phyloP scores from a whole-genome alignment of 2,329 filamentous ascomycete genomes.

The Microdochium trichocladiopsis region DNA sequence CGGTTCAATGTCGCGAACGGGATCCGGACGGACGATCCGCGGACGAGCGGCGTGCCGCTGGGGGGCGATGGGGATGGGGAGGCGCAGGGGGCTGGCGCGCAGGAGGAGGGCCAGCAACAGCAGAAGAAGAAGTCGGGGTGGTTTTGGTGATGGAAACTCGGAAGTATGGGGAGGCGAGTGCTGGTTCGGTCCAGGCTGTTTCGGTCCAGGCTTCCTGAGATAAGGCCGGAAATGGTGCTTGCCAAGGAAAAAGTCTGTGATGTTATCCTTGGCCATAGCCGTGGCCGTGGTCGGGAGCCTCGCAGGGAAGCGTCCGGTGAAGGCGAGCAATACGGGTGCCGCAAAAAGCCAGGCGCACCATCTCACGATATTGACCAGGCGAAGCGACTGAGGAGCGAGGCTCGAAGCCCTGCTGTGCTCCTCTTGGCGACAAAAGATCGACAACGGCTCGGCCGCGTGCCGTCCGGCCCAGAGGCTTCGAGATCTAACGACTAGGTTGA shows the following conservation, averaged over 20 bases:
- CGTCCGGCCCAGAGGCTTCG: too few relatives aligned
- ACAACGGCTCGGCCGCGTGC: too few relatives aligned
- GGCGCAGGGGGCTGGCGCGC: constrained; percentile 1
- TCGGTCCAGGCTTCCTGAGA: background rate
- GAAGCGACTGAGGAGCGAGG: too few relatives aligned
- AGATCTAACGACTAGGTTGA: too few relatives aligned
- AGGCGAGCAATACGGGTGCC: too few relatives aligned
- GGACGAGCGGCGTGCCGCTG: constrained; percentile 6
- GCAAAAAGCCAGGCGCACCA: too few relatives aligned
- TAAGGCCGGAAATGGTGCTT: background rate
- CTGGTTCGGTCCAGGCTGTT: background rate
- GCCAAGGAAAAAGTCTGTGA: background rate
- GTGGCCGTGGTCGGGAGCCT: too few relatives aligned
- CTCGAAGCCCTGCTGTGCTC: too few relatives aligned
- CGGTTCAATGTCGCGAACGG: constrained; percentile 2
- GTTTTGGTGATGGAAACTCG: background rate
- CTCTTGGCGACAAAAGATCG: too few relatives aligned
- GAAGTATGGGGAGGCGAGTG: background rate
- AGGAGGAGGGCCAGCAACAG: constrained; percentile 1
- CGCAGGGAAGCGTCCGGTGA: too few relatives aligned
- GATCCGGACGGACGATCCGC: constrained; percentile 1
- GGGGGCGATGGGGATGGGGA: background rate
- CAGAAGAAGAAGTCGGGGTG: background rate
- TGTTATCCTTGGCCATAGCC: background rate
- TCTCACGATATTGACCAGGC: too few relatives aligned